Conservation (phyloP, 2,329 filamentous ascomycete species). For the Talaromyces marneffei region DNA sequence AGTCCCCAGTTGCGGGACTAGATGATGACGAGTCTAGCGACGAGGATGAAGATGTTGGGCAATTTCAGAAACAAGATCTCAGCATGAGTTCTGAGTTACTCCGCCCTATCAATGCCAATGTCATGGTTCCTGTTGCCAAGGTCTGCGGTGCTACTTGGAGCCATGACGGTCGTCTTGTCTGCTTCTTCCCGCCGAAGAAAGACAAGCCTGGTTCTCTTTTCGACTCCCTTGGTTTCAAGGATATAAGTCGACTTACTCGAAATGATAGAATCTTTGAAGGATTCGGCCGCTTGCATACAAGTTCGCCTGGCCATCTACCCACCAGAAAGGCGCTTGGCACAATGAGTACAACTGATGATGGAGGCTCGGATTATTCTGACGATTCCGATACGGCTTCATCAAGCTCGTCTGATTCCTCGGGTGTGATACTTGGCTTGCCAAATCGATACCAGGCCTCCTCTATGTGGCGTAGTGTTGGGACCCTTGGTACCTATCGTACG, state of each 20-base stretch:
- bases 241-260: conserved; percentile 44
- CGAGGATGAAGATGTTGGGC: conserved; percentile 58
- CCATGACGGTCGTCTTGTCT: conserved; percentile 52
- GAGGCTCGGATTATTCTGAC: conserved; percentile 42
- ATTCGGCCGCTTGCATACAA: conserved; percentile 55
- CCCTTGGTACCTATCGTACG: conserved; percentile 53
- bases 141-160: conserved; percentile 55
- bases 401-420: conserved; percentile 42
- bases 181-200: conserved; percentile 51
- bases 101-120: conserved; percentile 53
- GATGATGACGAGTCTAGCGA: conserved; percentile 77
- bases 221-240: conserved; percentile 44
- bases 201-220: conserved; percentile 47
- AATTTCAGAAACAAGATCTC: conserved; percentile 40
- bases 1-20: conserved; percentile 38
- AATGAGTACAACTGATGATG: conserved; percentile 41
- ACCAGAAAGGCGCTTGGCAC: conserved; percentile 22
- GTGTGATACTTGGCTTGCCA: conserved; percentile 41
- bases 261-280: conserved; percentile 56
- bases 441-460: conserved; percentile 46
- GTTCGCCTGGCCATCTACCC: conserved; percentile 38
- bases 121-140: conserved; percentile 59
- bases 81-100: conserved; percentile 49
- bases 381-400: conserved; percentile 58
- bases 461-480: conserved; percentile 46